Evolutionary conservation across 2,329 filamentous ascomycete genomes (phyloP).

Genomic region (Mollisiaceae sp.): DNA sequence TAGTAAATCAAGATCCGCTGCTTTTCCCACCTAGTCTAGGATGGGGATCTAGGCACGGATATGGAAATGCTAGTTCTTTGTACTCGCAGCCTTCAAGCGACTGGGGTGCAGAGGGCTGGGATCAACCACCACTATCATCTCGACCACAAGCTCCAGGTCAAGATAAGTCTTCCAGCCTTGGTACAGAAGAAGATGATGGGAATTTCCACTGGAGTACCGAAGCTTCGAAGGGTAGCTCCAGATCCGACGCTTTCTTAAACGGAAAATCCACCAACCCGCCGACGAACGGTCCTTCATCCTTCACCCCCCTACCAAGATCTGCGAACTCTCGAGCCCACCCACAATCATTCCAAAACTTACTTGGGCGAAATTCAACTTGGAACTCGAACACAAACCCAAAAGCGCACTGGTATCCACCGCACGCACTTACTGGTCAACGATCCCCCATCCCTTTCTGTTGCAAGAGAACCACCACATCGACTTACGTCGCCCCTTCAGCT

Average conservation of each 20-base stretch:
- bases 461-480: neutral
- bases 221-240: neutral
- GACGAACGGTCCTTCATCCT: neutral
- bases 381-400: neutral
- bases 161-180: neutral
- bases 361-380: neutral
- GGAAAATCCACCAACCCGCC: neutral
- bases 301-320: neutral
- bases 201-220: neutral
- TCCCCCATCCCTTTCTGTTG: neutral
- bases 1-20: too few relatives aligned
- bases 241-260: neutral
- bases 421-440: neutral
- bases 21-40: too few relatives aligned
- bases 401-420: neutral
- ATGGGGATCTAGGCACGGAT: too few relatives aligned
- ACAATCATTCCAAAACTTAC: neutral
- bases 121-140: too few relatives aligned
- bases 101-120: too few relatives aligned
- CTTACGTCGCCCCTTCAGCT: neutral
- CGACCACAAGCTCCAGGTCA: neutral
- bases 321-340: too few relatives aligned
- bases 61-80: too few relatives aligned
- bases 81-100: too few relatives aligned
- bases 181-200: too few relatives aligned